A percentile compares a stretch with the other conserved stretches of the same genome.
Evolutionary conservation across 106 monocot species (phyloP).

Genomic region (Allium cepa): DNA sequence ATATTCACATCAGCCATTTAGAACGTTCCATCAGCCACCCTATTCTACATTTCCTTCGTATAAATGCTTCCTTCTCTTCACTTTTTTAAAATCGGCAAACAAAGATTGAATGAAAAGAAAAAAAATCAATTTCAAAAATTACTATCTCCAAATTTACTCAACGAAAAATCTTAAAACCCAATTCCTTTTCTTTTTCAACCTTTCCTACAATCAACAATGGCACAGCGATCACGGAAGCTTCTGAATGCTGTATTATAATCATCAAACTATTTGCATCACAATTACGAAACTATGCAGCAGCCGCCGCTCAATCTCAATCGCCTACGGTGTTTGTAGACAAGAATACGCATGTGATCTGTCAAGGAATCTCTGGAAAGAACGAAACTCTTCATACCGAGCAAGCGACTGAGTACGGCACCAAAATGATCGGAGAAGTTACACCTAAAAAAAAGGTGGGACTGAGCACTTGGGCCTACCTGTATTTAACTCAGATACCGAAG

Average conservation of each 20-base stretch:
- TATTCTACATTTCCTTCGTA: no score
- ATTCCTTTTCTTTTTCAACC: no score
- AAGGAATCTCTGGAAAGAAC: conserved; percentile 98
- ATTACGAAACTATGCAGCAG: conserved; percentile 28
- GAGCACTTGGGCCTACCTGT: conserved; percentile 88
- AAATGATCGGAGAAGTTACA: conserved; percentile 66
- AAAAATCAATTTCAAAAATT: no score
- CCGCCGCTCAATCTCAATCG: conserved; percentile 40
- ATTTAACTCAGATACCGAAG: conserved; percentile 82
- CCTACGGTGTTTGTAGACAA: conserved; percentile 92
- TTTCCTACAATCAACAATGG: conserved; percentile 14
- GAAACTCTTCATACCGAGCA: conserved; percentile 99
- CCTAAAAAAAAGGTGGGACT: conserved; percentile 94
- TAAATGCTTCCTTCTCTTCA: no score
- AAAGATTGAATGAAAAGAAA: no score
- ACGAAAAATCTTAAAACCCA: no score
- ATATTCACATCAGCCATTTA: no score
- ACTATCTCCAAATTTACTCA: no score
- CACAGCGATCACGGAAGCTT: conserved; percentile 50
- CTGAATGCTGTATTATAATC: conserved; percentile 24
- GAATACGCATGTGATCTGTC: conserved; percentile 95
- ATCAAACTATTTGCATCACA: conserved; percentile 9
- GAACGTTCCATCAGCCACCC: no score
- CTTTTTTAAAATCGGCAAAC: no score
- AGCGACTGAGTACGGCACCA: conserved; percentile 98